phyloP scores from a whole-genome alignment of 331 rosid species.

The Phaseolus coccineus region DNA sequence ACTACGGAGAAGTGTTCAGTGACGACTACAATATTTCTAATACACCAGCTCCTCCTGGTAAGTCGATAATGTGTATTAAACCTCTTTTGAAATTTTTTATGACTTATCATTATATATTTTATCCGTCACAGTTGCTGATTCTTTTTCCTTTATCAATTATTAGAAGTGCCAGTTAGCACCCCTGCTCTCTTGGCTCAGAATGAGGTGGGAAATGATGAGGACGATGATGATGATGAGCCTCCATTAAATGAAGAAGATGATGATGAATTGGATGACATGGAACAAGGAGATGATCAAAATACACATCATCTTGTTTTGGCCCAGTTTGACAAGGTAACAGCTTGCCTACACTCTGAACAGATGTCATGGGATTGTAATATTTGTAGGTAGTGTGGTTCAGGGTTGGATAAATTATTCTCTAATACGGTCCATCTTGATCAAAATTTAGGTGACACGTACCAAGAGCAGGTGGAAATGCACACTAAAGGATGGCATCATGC shows the following conservation, averaged over 20 bases:
- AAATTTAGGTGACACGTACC: constrained; percentile 88
- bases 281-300: constrained; percentile 84
- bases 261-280: constrained; percentile 93
- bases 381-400: background rate
- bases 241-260: constrained; percentile 96
- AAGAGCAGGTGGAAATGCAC: constrained; percentile 99
- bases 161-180: constrained; percentile 59
- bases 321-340: constrained; percentile 91
- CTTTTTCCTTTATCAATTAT: constrained; percentile 34
- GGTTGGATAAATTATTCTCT: constrained; percentile 32
- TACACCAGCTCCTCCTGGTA: constrained; percentile 97
- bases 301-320: constrained; percentile 95
- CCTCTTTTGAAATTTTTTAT: constrained; percentile 34
- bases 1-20: constrained; percentile 74
- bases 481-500: constrained; percentile 98
- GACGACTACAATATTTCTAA: constrained; percentile 95
- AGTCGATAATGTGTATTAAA: constrained; percentile 28
- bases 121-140: background rate
- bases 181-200: constrained; percentile 60
- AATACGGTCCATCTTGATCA: constrained; percentile 29
- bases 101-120: background rate
- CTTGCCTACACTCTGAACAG: constrained; percentile 2
- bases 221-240: constrained; percentile 71
- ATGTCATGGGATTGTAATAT: background rate
- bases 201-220: constrained; percentile 50